Conservation (phyloP, 2,329 filamentous ascomycete species). For the Colletotrichum echinochloae region DNA sequence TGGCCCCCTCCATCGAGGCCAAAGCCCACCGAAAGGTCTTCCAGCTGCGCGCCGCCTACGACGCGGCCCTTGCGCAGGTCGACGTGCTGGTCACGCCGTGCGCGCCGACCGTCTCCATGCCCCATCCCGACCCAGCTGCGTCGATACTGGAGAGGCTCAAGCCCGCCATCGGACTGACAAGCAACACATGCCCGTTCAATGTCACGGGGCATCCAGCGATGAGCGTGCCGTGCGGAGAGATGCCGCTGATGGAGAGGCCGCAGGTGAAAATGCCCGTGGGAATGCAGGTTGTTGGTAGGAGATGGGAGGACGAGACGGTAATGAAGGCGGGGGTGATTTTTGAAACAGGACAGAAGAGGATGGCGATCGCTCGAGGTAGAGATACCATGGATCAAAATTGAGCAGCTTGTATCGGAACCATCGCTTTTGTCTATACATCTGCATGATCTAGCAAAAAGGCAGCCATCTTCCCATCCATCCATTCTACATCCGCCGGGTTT, state of each 20-base stretch:
- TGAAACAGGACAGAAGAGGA: constrained; percentile 39
- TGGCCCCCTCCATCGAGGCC: constrained; percentile 48
- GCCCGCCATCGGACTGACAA: constrained; percentile 57
- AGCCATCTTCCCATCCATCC: not conserved
- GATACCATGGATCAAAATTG: too few relatives aligned
- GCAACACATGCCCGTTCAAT: constrained; percentile 62
- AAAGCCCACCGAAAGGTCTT: constrained; percentile 61
- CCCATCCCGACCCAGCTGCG: constrained; percentile 51
- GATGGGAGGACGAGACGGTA: constrained; percentile 46
- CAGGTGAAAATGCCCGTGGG: constrained; percentile 56
- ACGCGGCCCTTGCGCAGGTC: constrained; percentile 54
- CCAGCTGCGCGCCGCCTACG: constrained; percentile 61
- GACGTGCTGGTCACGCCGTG: constrained; percentile 63
- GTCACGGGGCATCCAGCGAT: constrained; percentile 63
- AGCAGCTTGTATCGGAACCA: not conserved
- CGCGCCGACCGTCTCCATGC: constrained; percentile 58
- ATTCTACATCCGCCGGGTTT: not conserved
- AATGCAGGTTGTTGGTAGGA: constrained; percentile 49
- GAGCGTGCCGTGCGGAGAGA: constrained; percentile 11
- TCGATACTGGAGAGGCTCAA: constrained; percentile 55
- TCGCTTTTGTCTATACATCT: not conserved
- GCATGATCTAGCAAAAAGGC: not conserved
- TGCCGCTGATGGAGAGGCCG: not conserved
- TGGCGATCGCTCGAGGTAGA: not conserved
- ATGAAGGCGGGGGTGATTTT: constrained; percentile 48